A percentile compares a stretch with the other conserved stretches of the same genome.
Evolutionary conservation across 495 filamentous ascomycete genomes (phyloP).

Genomic region (Daldinia bambusicola): DNA sequence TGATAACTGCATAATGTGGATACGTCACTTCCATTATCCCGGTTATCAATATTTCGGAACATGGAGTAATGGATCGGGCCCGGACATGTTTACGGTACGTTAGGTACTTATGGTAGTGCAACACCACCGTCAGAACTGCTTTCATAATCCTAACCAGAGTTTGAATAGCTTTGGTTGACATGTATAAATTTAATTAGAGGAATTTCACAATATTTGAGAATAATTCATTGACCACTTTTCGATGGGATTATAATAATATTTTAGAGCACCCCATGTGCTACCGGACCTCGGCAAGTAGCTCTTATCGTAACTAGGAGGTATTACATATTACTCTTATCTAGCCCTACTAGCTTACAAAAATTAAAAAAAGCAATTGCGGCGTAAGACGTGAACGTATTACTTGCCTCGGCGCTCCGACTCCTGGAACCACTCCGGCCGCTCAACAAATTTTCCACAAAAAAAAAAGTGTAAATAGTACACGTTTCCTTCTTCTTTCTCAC

Average conservation of each 20-base stretch:
- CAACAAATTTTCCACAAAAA: conserved; percentile 41
- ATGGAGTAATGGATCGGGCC: too few relatives aligned
- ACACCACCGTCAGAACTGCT: conserved; percentile 1
- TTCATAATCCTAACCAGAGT: not conserved
- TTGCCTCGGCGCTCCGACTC: conserved; percentile 9
- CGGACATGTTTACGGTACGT: too few relatives aligned
- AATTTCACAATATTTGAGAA: not conserved
- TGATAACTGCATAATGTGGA: not conserved
- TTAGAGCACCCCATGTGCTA: not conserved
- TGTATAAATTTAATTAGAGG: conserved; percentile 4
- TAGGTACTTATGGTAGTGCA: not conserved
- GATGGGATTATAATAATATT: not conserved
- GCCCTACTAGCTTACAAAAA: not conserved
- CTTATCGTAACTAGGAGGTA: not conserved
- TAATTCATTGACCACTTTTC: too few relatives aligned
- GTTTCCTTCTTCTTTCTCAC: conserved; percentile 1
- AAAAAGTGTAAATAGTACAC: conserved; percentile 23
- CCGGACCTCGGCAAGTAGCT: not conserved
- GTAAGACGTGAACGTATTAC: not conserved
- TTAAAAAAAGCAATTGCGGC: not conserved
- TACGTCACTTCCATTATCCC: conserved; percentile 5
- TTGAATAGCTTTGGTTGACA: conserved; percentile 1
- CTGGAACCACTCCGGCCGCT: conserved; percentile 8
- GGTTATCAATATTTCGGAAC: not conserved
- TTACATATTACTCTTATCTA: not conserved